These are phyloP conservation scores for Penicillium expansum DNA, from an alignment of 2,329 filamentous ascomycete species.

Conservation along the genomic window DNA sequence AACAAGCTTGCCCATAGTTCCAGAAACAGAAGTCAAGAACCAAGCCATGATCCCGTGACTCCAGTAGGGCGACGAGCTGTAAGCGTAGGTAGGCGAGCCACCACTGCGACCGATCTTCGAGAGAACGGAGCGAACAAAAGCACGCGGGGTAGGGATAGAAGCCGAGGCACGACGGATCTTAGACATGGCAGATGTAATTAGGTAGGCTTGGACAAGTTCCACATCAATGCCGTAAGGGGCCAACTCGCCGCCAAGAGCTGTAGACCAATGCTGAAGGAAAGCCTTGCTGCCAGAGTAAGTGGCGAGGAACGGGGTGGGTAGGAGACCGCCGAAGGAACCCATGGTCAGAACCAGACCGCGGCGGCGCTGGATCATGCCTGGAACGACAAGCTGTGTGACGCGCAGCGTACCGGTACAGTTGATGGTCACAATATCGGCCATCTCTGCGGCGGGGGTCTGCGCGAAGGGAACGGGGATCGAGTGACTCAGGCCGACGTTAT, in stretches of 20 bases:
- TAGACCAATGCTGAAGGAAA: slow-evolving; percentile 96
- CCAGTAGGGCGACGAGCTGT: slow-evolving; percentile 92
- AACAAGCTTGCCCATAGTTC: slow-evolving; percentile 57
- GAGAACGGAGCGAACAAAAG: slow-evolving; percentile 76
- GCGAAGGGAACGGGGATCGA: slow-evolving; percentile 87
- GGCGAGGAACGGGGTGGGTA: slow-evolving; percentile 86
- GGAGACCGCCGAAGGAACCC: slow-evolving; percentile 92
- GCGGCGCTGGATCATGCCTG: slow-evolving; percentile 79
- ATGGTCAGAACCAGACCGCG: slow-evolving; percentile 91
- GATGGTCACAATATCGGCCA: slow-evolving; percentile 88
- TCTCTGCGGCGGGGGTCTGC: slow-evolving; percentile 73
- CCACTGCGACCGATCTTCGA: slow-evolving; percentile 76
- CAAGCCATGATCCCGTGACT: slow-evolving; percentile 86
- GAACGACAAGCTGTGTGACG: slow-evolving; percentile 79
- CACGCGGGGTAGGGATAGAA: slow-evolving; percentile 75
- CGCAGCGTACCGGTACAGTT: slow-evolving; percentile 90
- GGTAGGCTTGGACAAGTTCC: slow-evolving; percentile 86
- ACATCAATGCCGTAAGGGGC: slow-evolving; percentile 77
- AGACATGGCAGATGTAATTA: slow-evolving; percentile 95
- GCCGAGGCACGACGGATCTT: slow-evolving; percentile 80
- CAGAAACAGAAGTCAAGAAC: slow-evolving; percentile 63
- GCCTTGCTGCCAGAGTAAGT: slow-evolving; percentile 98
- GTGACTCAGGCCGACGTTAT: slow-evolving; percentile 96
- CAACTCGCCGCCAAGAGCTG: slow-evolving; percentile 78
- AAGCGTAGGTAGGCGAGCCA: slow-evolving; percentile 72